Evolutionary conservation across 2,329 filamentous ascomycete genomes (phyloP).

Genomic region (Ophiocordyceps camponoti-floridani): DNA sequence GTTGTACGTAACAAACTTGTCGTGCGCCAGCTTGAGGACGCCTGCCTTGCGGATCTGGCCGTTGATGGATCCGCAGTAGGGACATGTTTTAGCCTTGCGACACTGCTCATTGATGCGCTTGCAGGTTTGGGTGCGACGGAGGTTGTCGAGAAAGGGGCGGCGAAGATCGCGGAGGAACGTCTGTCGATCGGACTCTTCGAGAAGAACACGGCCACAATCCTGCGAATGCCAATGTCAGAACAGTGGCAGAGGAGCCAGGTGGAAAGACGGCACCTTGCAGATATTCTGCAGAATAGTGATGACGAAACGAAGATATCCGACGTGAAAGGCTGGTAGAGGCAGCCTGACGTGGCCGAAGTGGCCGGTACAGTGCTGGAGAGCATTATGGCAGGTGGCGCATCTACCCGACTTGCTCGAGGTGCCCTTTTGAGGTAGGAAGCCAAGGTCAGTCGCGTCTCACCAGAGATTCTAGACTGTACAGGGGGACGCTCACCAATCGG

Average conservation of each 20-base stretch:
- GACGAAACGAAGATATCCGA: constrained; percentile 94
- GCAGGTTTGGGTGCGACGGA: constrained; percentile 65
- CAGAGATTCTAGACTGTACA: not conserved
- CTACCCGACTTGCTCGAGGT: constrained; percentile 82
- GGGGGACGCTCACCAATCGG: constrained; percentile 42
- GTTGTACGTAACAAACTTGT: constrained; percentile 80
- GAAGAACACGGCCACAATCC: constrained; percentile 63
- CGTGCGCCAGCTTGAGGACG: constrained; percentile 85
- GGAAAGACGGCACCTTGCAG: constrained; percentile 93
- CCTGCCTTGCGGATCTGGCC: constrained; percentile 84
- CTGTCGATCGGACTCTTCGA: constrained; percentile 65
- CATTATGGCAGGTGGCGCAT: constrained; percentile 90
- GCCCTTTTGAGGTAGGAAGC: constrained; percentile 29
- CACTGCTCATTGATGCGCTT: constrained; percentile 84
- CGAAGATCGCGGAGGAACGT: constrained; percentile 65
- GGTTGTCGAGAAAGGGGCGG: constrained; percentile 67
- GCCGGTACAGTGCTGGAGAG: constrained; percentile 88
- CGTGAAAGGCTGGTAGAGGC: constrained; percentile 85
- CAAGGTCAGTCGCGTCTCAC: not conserved
- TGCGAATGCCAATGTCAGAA: constrained; percentile 79
- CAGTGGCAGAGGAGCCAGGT: constrained; percentile 75
- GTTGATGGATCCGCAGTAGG: constrained; percentile 66
- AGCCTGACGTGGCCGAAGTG: constrained; percentile 99
- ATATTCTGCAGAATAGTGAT: constrained; percentile 98
- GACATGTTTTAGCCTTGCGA: constrained; percentile 69